Evolutionary conservation across 805 yeast species (phyloP).

Genomic region (Candida loeiensis): DNA sequence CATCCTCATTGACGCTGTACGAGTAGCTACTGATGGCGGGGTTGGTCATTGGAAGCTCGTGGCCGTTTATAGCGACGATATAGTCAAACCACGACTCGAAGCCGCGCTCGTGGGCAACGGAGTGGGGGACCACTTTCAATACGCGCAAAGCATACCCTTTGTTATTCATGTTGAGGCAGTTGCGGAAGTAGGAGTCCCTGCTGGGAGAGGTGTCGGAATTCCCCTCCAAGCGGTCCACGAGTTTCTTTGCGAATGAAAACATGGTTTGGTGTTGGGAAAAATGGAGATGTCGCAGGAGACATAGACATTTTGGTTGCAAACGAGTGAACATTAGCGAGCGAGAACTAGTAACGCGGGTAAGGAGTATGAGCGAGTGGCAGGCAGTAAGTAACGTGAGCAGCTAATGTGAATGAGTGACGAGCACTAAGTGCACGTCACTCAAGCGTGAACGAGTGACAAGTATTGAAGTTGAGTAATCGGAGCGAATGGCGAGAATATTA

Average conservation of each 20-base stretch:
- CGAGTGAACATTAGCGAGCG: no score
- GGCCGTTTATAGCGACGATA: conserved; percentile 75
- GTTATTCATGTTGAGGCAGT: conserved; percentile 30
- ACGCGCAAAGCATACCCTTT: conserved; percentile 41
- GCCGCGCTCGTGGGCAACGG: conserved; percentile 31
- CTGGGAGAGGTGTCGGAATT: conserved; percentile 12
- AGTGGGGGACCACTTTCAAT: conserved; percentile 35
- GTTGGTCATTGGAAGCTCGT: conserved; percentile 46
- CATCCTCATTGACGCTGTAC: conserved; percentile 39
- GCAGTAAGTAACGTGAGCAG: no score
- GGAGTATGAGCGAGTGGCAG: no score
- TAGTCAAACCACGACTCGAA: conserved; percentile 87
- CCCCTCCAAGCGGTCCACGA: conserved; percentile 40
- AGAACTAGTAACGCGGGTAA: no score
- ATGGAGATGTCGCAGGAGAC: background rate
- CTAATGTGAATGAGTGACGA: no score
- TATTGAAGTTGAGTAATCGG: no score
- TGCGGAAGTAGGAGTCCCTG: conserved; percentile 36
- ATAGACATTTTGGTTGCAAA: background rate
- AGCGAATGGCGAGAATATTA: no score
- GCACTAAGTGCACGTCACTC: no score
- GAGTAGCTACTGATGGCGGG: conserved; percentile 26
- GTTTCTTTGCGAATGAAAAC: conserved; percentile 44
- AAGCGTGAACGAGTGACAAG: no score
- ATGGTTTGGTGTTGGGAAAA: conserved; percentile 15